Base-by-base conservation (phyloP, 164 flowering plant genomes). In the Akebia trifoliata region DNA sequence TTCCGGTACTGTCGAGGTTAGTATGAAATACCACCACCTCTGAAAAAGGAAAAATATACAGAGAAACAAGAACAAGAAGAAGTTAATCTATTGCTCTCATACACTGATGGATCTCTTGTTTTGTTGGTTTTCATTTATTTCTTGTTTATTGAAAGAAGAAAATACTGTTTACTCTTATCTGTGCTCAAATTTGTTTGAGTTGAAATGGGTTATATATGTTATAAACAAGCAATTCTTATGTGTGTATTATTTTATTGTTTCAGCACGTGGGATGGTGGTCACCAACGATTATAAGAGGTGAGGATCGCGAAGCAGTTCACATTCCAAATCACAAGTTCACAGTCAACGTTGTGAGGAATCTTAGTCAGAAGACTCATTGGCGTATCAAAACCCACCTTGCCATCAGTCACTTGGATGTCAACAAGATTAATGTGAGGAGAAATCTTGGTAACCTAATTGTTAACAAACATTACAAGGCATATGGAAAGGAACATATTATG, bases 211-310 rank as follows among this genome's bases (percentile, higher is more conserved):
- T 17, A 14, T 4, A 11, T 26, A 37, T 47, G 39, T 17, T 35
- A 0, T 35, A 8, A 12, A 8, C 11, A 6, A 20, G 8, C 10
- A 17, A 6, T 54, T 1, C 34, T 43, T 29, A 42, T 18, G 8
- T 8, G 26, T 37, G 17, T 43, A 31, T 52, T 65, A 42, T 43
- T 40, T 28, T 52, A 30, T 54, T 42, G 1, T 63, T 67, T 46
- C 83, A 90, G 99, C 96, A 87, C 67, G 96, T 94, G 46, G 97
- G 99, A 32, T 94, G 97, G 99, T 90, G 99, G 99, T 90, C 99
- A 50, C 99, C 94, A 48, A 94, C 99, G 42, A 78, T 94, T 51
- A 74, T 90, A 57, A 78, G 97, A 82, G 97, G 97, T 31, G 99
- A 94, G 63, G 93, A 94, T 58, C 90, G 99, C 42, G 97, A 94